Percentiles rank a stretch among this genome's conserved stretches.
phyloP scores from a whole-genome alignment of 1,284 basidiomycete species.

The Trametes hirsuta region DNA sequence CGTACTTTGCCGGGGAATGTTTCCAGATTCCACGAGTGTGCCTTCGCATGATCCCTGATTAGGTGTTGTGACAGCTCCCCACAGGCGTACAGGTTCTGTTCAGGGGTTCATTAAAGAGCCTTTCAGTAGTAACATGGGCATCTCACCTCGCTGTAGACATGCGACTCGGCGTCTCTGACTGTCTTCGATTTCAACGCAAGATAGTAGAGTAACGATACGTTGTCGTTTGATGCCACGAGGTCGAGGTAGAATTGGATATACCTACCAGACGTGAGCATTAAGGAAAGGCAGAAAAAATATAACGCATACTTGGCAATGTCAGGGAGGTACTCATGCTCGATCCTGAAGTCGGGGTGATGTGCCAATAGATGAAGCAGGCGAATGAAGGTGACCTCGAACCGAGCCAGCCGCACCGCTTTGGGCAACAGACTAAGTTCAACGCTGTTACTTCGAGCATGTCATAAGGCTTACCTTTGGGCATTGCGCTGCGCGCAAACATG shows the following conservation, averaged over 20 bases:
- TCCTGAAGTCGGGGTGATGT: slow-evolving; percentile 91
- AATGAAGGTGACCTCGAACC: slow-evolving; percentile 84
- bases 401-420: slow-evolving; percentile 60
- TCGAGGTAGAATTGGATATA: slow-evolving; percentile 92
- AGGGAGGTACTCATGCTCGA: slow-evolving; percentile 61
- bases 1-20: slow-evolving; percentile 83
- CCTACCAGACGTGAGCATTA: slow-evolving; percentile 42
- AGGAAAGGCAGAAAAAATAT: background rate
- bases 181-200: slow-evolving; percentile 87
- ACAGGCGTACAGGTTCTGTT: slow-evolving; percentile 85
- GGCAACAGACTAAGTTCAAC: background rate
- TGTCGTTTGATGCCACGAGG: slow-evolving; percentile 74
- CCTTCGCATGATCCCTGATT: slow-evolving; percentile 71
- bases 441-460: background rate
- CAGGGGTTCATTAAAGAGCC: background rate
- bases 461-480: slow-evolving; percentile 48
- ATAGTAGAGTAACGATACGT: slow-evolving; percentile 83
- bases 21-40: slow-evolving; percentile 76
- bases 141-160: slow-evolving; percentile 67
- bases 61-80: slow-evolving; percentile 90
- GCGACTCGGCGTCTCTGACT: slow-evolving; percentile 75
- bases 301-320: slow-evolving; percentile 70
- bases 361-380: slow-evolving; percentile 87
- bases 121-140: slow-evolving; percentile 13
- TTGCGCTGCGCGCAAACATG: slow-evolving; percentile 45